Evolutionary conservation across 148 eudicot genomes (phyloP).

Genomic region (Drosera capensis): DNA sequence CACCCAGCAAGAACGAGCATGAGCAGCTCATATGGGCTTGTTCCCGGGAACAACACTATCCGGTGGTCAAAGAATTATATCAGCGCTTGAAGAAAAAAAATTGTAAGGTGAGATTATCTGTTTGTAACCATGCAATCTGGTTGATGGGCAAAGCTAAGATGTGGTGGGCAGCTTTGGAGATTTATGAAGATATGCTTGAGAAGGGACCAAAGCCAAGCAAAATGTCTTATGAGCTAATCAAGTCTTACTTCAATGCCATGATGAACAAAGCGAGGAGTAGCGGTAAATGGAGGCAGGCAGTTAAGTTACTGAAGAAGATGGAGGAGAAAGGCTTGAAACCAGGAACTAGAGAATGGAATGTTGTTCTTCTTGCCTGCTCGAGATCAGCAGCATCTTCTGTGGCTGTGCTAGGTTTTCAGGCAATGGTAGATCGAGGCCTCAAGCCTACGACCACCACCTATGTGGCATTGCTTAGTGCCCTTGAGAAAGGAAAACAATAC

Average conservation of each 20-base stretch:
- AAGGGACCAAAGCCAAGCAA: constrained; percentile 77
- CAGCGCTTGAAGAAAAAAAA: constrained; percentile 47
- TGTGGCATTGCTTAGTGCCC: constrained; percentile 89
- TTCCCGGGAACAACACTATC: constrained; percentile 63
- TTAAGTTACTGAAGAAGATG: constrained; percentile 72
- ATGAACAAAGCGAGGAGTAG: constrained; percentile 59
- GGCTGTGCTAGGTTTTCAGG: constrained; percentile 59
- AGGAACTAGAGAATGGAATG: constrained; percentile 72
- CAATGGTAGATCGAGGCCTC: constrained; percentile 72
- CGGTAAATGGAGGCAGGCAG: constrained; percentile 94
- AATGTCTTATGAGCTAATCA: constrained; percentile 60
- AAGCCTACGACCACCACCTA: constrained; percentile 75
- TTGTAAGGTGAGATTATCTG: constrained; percentile 65
- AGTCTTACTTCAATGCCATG: constrained; percentile 68
- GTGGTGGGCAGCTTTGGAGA: constrained; percentile 97
- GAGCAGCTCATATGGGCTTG: constrained; percentile 91
- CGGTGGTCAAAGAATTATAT: constrained; percentile 68
- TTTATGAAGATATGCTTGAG: constrained; percentile 81
- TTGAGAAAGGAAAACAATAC: constrained; percentile 72
- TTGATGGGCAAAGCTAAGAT: constrained; percentile 80
- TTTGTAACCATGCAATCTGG: constrained; percentile 92
- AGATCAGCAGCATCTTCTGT: constrained; percentile 84
- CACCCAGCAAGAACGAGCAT: constrained; percentile 31
- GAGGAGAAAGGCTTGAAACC: constrained; percentile 80
- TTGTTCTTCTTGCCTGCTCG: constrained; percentile 93